These are phyloP conservation scores for Reticulascus tulasneorum DNA, from an alignment of 2,329 filamentous ascomycete species.

Conservation along the genomic window DNA sequence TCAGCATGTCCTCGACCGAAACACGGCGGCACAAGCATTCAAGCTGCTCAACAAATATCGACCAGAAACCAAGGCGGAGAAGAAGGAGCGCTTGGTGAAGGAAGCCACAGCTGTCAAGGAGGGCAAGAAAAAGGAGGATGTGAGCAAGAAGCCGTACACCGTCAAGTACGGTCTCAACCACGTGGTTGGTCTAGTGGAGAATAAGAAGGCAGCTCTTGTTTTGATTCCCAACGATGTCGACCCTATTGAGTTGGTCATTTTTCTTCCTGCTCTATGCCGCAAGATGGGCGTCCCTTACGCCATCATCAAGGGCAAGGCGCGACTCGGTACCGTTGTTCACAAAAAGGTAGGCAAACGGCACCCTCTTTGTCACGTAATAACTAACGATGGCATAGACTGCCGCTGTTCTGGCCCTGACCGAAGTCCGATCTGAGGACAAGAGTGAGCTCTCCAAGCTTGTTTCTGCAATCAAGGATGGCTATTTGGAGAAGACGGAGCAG, in stretches of 20 bases:
- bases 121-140: slow-evolving; percentile 99
- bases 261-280: slow-evolving; percentile 97
- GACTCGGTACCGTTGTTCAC: slow-evolving; percentile 97
- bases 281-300: slow-evolving; percentile 99
- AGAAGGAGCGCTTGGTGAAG: slow-evolving; percentile 99
- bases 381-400: slow-evolving; percentile 71
- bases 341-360: slow-evolving; percentile 70
- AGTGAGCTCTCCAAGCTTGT: slow-evolving; percentile 95
- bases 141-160: slow-evolving; percentile 98
- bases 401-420: slow-evolving; percentile 90
- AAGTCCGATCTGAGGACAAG: slow-evolving; percentile 98
- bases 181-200: slow-evolving; percentile 94
- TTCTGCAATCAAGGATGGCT: slow-evolving; percentile 95
- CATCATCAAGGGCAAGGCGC: slow-evolving; percentile 99
- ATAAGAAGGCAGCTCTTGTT: slow-evolving; percentile 99
- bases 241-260: slow-evolving; percentile 98
- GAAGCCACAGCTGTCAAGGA: slow-evolving; percentile 97
- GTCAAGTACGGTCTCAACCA: slow-evolving; percentile 99
- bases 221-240: slow-evolving; percentile 99
- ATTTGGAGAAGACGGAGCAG: slow-evolving; percentile 93
- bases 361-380: slow-evolving; percentile 5
- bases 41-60: slow-evolving; percentile 99
- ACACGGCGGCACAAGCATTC: slow-evolving; percentile 94
- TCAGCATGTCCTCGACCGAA: slow-evolving; percentile 93
- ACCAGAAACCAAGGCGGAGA: slow-evolving; percentile 97